Conservation (phyloP, 805 yeast genomes). For the Huiozyma sinensis region DNA sequence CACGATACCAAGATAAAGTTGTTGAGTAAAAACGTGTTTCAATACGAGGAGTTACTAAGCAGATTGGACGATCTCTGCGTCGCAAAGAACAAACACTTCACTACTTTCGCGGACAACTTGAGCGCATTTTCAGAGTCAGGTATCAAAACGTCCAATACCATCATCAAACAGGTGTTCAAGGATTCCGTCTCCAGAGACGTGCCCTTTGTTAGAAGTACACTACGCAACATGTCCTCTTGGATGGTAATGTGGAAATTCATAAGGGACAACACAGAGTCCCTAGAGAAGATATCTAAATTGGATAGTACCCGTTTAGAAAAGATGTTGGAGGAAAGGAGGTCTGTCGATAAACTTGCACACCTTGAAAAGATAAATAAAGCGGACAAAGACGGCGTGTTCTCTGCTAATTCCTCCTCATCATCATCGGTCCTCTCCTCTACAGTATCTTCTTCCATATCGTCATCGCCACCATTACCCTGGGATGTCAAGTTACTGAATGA, state of each 20-base stretch:
- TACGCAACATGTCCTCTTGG: constrained; percentile 11
- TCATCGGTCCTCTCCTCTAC: constrained; percentile 6
- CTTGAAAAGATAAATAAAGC: constrained; percentile 6
- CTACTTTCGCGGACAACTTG: neutral
- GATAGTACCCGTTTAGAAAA: constrained; percentile 11
- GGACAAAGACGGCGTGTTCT: neutral
- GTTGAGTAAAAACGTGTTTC: constrained; percentile 15
- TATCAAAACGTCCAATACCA: neutral
- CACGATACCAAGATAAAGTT: constrained; percentile 11
- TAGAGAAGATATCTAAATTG: constrained; percentile 6
- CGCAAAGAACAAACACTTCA: neutral
- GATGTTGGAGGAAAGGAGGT: constrained; percentile 20
- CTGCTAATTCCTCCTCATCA: neutral
- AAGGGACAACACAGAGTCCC: constrained; percentile 9
- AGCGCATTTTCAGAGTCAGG: constrained; percentile 3
- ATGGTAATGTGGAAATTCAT: constrained; percentile 17
- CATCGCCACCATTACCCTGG: constrained; percentile 2
- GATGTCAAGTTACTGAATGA: neutral
- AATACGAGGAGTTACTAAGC: constrained; percentile 13
- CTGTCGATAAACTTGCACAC: constrained; percentile 18
- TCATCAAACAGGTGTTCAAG: neutral
- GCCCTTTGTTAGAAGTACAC: constrained; percentile 8
- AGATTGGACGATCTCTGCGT: constrained; percentile 13
- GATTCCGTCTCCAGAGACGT: constrained; percentile 8
- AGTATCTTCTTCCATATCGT: constrained; percentile 5